Evolutionary conservation across 73 alveolate genomes (phyloP).

Genomic region (Paramecium tetraurelia): DNA sequence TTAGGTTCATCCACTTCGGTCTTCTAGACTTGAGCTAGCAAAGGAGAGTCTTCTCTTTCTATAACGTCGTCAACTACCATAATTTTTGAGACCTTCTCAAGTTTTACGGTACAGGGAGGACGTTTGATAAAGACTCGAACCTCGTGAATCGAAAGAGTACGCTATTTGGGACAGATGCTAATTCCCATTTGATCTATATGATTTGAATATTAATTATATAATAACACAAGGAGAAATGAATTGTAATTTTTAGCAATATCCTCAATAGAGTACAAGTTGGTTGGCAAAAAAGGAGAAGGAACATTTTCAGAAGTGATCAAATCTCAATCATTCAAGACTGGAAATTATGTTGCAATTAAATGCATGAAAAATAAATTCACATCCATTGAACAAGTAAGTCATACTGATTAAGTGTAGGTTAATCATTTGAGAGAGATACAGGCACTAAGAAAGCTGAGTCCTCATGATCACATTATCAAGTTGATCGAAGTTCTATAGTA

Average conservation of each 20-base stretch:
- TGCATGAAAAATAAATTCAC: constrained; percentile 89
- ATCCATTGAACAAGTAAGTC: constrained; percentile 82
- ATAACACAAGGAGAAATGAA: neutral
- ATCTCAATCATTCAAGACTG: constrained; percentile 92
- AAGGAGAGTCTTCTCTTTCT: neutral
- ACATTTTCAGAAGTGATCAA: constrained; percentile 97
- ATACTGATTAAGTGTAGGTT: neutral
- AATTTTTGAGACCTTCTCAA: neutral
- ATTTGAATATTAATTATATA: neutral
- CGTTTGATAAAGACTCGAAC: neutral
- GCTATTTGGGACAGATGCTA: neutral
- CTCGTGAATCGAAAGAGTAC: neutral
- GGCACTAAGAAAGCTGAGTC: constrained; percentile 94
- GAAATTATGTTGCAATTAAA: constrained; percentile 93
- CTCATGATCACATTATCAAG: constrained; percentile 96
- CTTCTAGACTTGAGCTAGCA: neutral
- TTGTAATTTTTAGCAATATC: neutral
- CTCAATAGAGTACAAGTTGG: constrained; percentile 67
- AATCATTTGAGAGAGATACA: constrained; percentile 94
- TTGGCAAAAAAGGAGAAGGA: constrained; percentile 94
- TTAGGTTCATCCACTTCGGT: neutral
- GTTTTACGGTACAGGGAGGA: neutral
- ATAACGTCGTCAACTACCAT: neutral
- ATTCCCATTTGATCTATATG: neutral
- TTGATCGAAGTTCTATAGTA: constrained; percentile 89